Base-by-base conservation (phyloP, 176 grass and related monocot species). In the Zoysia pacifica region DNA sequence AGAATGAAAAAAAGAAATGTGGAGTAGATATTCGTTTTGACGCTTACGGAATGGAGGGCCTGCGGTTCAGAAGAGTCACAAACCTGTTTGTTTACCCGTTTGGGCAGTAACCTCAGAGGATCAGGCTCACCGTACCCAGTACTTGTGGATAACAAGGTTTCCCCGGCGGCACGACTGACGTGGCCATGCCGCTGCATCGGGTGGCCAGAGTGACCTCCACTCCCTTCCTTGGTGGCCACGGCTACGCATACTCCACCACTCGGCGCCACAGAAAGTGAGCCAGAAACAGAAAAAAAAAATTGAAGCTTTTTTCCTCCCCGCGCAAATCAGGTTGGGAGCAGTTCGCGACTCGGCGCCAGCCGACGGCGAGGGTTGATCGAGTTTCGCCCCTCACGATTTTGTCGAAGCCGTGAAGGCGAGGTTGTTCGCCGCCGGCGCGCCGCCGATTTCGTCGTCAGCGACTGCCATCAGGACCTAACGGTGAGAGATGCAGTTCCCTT, bases 91-190 rank as follows among this genome's bases (percentile, higher is more conserved):
- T 28, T 28, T 28, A 28, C 28, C 28, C 0, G 28, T 28, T 28
- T 28, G 28, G 28, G 28, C 28, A 28, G 28, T 28, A 28, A 28
- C 28, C 28, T 28, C 28, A 28, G 28, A 0, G 28, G 44, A 65
- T 50, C 14, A 65, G 61, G 35, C 7, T 28, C 28, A 28, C 28
- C 28, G 28, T 28, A 38, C 39, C 7, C 45, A 20, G 44, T 65
- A 66, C 75, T 6, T 44, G 58, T 68, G 62, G 70, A 80, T 75
- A 75, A 43, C 50, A 74, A 59, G 73, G 35, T 60, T 86, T n/a
- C 69, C 61, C 5, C 2, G 48, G 28, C 18, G 36, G 39, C 69
- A 16, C 11, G 5, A 15, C 12, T 80, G 77, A 68, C 62, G 84
- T 86, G 77, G 52, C 76, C 61, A 4, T 55, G 16, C 66, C 11